Evolutionary conservation across 768 basidiomycete species (phyloP).

Genomic region (Cyclocybe aegerita): DNA sequence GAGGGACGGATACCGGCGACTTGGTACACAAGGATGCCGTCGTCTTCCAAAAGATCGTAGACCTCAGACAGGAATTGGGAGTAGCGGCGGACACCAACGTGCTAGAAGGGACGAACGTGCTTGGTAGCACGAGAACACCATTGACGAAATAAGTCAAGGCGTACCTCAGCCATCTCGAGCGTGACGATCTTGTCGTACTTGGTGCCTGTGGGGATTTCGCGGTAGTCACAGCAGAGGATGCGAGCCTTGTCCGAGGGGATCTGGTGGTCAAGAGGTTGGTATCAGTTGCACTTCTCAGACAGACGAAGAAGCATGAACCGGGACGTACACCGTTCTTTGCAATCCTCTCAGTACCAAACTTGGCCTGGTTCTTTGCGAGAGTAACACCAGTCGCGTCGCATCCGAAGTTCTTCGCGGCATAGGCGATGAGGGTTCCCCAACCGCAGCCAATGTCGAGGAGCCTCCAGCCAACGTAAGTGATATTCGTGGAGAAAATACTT

Average conservation of each 20-base stretch:
- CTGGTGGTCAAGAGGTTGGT: conserved; percentile 15
- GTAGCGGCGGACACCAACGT: conserved; percentile 95
- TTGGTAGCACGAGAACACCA: not conserved
- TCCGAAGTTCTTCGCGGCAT: conserved; percentile 96
- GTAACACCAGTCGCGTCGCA: conserved; percentile 97
- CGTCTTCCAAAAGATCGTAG: conserved; percentile 90
- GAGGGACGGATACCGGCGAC: conserved; percentile 93
- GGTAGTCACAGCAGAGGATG: conserved; percentile 91
- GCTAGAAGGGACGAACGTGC: conserved; percentile 39
- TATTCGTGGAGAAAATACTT: conserved; percentile 22
- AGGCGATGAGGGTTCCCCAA: conserved; percentile 95
- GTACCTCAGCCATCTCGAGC: conserved; percentile 96
- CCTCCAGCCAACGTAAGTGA: conserved; percentile 25
- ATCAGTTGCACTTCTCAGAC: not conserved
- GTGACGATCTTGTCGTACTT: conserved; percentile 93
- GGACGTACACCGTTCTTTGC: conserved; percentile 64
- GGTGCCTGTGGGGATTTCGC: conserved; percentile 79
- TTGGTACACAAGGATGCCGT: conserved; percentile 93
- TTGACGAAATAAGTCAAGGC: conserved; percentile 6
- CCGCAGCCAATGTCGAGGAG: conserved; percentile 89
- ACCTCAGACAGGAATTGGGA: conserved; percentile 86
- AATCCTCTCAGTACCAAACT: conserved; percentile 90
- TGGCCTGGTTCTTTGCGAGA: conserved; percentile 85
- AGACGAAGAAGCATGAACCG: not conserved
- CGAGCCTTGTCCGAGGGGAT: conserved; percentile 70